Conservation (phyloP, 305 asterid genomes). For the Solanum hybrid region DNA sequence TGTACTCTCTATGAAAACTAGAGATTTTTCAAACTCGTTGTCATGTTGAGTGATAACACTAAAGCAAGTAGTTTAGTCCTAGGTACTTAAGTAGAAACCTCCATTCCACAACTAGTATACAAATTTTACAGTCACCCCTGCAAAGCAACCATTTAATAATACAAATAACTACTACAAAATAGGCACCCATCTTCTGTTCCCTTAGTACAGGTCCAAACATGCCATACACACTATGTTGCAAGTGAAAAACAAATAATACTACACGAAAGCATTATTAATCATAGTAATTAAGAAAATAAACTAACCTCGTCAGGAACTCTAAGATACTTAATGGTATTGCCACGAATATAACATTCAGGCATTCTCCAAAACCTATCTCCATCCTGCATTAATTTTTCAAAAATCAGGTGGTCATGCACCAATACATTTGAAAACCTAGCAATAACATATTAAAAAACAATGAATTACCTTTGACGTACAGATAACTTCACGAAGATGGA, state of each 20-base stretch:
- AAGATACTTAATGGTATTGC: constrained; percentile 50
- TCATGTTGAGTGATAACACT: not conserved
- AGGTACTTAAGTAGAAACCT: not conserved
- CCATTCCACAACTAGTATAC: not conserved
- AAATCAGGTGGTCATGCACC: not conserved
- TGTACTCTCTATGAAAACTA: not conserved
- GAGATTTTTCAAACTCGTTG: not conserved
- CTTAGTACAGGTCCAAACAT: not conserved
- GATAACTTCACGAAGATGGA: constrained; percentile 97
- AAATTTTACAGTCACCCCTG: not conserved
- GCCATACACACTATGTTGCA: not conserved
- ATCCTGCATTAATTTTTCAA: constrained; percentile 23
- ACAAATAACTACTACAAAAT: not conserved
- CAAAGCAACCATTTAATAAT: not conserved
- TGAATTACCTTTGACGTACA: constrained; percentile 81
- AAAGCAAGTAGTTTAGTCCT: not conserved
- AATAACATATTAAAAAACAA: not conserved
- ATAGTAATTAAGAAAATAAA: not conserved
- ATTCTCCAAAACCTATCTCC: constrained; percentile 59
- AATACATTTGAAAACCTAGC: not conserved
- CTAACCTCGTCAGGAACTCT: constrained; percentile 56
- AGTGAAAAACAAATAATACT: not conserved
- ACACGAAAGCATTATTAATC: not conserved
- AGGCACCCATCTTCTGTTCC: not conserved
- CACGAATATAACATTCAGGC: constrained; percentile 58